Base-by-base conservation (phyloP, 495 filamentous ascomycete genomes). In the Amphirosellinia nigrospora region DNA sequence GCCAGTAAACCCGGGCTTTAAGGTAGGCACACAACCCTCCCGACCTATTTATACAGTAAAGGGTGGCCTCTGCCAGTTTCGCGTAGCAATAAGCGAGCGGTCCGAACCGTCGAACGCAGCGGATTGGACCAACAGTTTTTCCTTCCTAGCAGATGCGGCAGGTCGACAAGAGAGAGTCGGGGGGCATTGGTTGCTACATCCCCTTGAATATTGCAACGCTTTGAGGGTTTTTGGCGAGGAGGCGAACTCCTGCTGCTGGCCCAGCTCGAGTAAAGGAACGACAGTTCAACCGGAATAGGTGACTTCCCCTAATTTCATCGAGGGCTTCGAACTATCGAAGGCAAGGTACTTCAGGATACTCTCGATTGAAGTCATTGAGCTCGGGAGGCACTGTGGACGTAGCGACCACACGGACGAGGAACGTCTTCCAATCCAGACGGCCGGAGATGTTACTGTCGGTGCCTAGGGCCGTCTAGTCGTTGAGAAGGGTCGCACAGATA, bases 11-110 rank as follows among this genome's bases (percentile, higher is more conserved):
- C 63, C 45, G 41, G 41, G 63, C 63, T 53, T 65, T 55, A 13
- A 43, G 56, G 66, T 28, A 69, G 34, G 15, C 21, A 16, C 28
- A 9, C 34, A 15, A 43, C 34, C 21, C 32, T 32, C 63, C 61
- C 15, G 36, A 26, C 43, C 39, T 64, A 36, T 64, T 43, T 50
- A 36, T 43, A n/a, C 46, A n/a, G 30, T 39, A 41, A 16, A 58
- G 38, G 50, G 50, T 28, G 28, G 53, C 15, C 16, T 38, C 15
- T 16, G 30, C 23, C 32, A 23, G 56, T 43, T 28, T 43, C 66
- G 45, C 66, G 56, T 56, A 62, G 66, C 66, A 69, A 69, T 69
- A 62, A 62, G 66, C 66, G 66, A 69, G 66, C 60, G 46, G 43
- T 62, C 58, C 50, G 56, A 48, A 59, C 58, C 66, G 15, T n/a